Percentiles rank a stretch among this genome's conserved stretches.
These are phyloP conservation scores for Haplosporangium sp. DNA, from an alignment of 371 early-diverging fungal species.

Conservation along the genomic window DNA sequence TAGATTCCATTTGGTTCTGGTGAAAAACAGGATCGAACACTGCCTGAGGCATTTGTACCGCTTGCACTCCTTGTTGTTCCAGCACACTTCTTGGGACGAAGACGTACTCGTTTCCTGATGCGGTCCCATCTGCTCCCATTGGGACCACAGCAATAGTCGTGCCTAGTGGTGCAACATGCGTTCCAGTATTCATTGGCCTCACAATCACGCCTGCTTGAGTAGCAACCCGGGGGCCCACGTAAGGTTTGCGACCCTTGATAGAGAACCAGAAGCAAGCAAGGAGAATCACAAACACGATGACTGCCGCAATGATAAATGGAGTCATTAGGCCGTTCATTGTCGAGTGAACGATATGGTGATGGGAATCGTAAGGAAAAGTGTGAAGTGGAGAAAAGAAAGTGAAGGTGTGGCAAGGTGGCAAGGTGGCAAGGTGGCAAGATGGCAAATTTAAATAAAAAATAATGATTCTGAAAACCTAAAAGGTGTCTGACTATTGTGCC, in stretches of 20 bases:
- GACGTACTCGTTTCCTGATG: background rate
- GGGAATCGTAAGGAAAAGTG: too few relatives aligned
- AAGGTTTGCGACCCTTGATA: background rate
- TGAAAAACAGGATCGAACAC: too few relatives aligned
- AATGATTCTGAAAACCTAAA: too few relatives aligned
- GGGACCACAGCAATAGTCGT: background rate
- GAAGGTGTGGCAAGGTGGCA: too few relatives aligned
- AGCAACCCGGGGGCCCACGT: background rate
- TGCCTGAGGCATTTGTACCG: too few relatives aligned
- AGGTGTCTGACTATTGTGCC: too few relatives aligned
- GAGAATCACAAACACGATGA: background rate
- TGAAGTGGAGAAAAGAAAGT: too few relatives aligned
- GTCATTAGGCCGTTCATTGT: background rate
- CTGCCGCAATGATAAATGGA: background rate
- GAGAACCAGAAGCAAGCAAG: background rate
- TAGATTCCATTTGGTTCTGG: too few relatives aligned
- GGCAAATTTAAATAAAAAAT: too few relatives aligned
- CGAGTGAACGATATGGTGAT: background rate
- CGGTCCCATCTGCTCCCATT: too few relatives aligned
- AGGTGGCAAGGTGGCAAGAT: too few relatives aligned
- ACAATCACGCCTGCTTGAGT: background rate
- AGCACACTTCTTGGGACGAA: constrained; percentile 5
- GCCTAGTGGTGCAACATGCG: background rate
- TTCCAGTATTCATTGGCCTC: background rate
- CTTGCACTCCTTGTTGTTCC: background rate